These are phyloP conservation scores for Capillidium heterosporum DNA, from an alignment of 371 early-diverging fungal species.

Conservation along the genomic window DNA sequence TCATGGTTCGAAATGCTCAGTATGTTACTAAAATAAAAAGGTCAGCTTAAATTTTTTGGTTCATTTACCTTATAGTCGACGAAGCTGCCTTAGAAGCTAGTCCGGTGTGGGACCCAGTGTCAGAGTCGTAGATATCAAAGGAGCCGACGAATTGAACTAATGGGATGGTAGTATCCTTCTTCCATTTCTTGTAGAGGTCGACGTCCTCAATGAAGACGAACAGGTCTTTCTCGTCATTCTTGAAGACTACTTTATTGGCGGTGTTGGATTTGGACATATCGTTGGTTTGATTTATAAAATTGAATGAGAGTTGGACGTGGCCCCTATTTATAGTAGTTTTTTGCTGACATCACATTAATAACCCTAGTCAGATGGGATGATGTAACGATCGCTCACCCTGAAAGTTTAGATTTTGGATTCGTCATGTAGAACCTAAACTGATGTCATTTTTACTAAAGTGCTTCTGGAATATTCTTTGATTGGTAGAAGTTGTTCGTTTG, in stretches of 20 bases:
- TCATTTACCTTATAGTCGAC: not conserved
- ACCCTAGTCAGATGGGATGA: no score
- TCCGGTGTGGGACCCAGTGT: not conserved
- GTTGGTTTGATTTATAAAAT: no score
- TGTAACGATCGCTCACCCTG: no score
- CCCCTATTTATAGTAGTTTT: no score
- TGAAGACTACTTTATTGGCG: conserved; percentile 2
- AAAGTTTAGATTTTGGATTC: no score
- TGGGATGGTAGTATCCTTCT: conserved; percentile 10
- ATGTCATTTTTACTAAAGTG: no score
- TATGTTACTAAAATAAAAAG: not conserved
- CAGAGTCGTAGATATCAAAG: not conserved
- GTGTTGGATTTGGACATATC: not conserved
- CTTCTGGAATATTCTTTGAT: no score
- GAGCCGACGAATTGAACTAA: not conserved
- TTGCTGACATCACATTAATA: no score
- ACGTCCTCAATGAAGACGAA: not conserved
- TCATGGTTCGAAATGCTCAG: not conserved
- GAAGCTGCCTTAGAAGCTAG: not conserved
- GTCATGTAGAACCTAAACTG: no score
- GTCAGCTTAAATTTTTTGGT: not conserved
- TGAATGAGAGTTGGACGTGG: no score
- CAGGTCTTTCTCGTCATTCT: not conserved
- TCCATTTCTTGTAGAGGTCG: conserved; percentile 8
- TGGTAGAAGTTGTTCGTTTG: no score